A percentile compares a stretch with the other conserved stretches of the same genome.
These are phyloP conservation scores for Cladosporium sp. DNA, from an alignment of 2,329 filamentous ascomycete species.

Conservation along the genomic window DNA sequence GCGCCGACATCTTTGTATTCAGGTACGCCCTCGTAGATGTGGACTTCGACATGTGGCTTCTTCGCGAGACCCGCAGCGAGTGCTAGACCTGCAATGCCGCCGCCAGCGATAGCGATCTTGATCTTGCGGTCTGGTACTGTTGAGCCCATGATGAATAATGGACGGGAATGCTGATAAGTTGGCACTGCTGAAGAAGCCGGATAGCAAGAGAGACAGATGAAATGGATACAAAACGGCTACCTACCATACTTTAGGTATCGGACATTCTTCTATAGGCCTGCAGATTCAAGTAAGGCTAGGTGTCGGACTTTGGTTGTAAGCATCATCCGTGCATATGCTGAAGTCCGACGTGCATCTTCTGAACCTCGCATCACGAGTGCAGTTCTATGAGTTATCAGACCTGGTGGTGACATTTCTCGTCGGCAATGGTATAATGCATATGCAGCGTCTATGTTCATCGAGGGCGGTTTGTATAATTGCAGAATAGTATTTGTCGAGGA, in stretches of 20 bases:
- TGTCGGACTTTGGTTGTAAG: conserved; percentile 14
- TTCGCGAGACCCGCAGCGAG: conserved; percentile 50
- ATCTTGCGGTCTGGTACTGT: conserved; percentile 31
- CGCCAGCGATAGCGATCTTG: conserved; percentile 52
- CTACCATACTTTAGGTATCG: neutral
- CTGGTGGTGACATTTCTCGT: neutral
- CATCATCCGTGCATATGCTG: conserved; percentile 15
- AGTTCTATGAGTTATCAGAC: neutral
- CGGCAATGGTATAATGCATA: neutral
- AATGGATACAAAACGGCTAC: neutral
- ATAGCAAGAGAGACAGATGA: neutral
- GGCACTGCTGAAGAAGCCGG: neutral
- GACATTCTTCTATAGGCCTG: conserved; percentile 13
- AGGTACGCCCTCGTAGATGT: conserved; percentile 54
- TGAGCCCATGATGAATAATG: conserved; percentile 12
- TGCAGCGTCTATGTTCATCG: neutral
- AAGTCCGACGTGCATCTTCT: conserved; percentile 1
- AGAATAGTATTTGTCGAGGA: neutral
- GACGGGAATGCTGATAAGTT: too few species aligned
- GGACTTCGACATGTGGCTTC: conserved; percentile 47
- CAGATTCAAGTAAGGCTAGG: conserved; percentile 11
- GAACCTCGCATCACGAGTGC: neutral
- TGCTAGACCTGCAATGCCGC: conserved; percentile 55
- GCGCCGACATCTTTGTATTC: conserved; percentile 53
- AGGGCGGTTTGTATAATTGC: neutral